Conservation (phyloP, 2,329 filamentous ascomycete genomes). For the Aureobasidium zeae region DNA sequence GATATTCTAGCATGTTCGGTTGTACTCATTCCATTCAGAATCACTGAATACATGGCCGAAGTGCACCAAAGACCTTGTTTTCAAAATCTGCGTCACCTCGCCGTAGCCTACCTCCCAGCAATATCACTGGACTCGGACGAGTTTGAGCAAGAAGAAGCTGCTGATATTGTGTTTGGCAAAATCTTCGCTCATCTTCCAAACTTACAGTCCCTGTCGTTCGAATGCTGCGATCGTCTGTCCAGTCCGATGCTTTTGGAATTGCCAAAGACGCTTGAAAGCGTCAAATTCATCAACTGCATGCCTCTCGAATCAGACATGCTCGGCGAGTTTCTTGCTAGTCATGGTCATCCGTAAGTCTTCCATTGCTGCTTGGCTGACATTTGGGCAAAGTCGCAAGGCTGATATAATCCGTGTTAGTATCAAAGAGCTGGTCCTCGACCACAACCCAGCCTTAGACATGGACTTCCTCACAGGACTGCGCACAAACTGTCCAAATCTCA, state of each 20-base stretch:
- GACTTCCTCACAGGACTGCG: slow-evolving; percentile 62
- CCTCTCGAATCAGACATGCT: slow-evolving; percentile 61
- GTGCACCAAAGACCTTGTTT: slow-evolving; percentile 16
- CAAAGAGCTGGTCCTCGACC: slow-evolving; percentile 57
- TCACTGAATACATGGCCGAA: neutral
- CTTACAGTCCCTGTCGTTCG: slow-evolving; percentile 60
- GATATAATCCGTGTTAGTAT: slow-evolving; percentile 37
- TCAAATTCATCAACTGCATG: slow-evolving; percentile 73
- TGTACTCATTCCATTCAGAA: neutral
- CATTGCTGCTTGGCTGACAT: neutral
- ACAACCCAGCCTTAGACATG: slow-evolving; percentile 71
- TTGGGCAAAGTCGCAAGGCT: neutral
- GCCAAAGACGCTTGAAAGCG: slow-evolving; percentile 53
- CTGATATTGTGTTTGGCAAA: slow-evolving; percentile 16
- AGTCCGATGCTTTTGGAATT: slow-evolving; percentile 58
- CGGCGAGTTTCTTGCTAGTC: slow-evolving; percentile 53
- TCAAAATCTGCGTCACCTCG: slow-evolving; percentile 16
- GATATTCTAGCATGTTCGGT: too few species aligned
- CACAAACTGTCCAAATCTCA: slow-evolving; percentile 58
- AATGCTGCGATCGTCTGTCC: slow-evolving; percentile 65
- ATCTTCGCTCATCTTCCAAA: slow-evolving; percentile 42
- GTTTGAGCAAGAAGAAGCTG: slow-evolving; percentile 14
- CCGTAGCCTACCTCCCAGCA: slow-evolving; percentile 15
- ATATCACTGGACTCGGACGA: slow-evolving; percentile 2
- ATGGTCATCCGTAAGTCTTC: slow-evolving; percentile 42